These are phyloP conservation scores for Sugiyamaella paludigena DNA, from an alignment of 1,139 yeast species.

Conservation along the genomic window DNA sequence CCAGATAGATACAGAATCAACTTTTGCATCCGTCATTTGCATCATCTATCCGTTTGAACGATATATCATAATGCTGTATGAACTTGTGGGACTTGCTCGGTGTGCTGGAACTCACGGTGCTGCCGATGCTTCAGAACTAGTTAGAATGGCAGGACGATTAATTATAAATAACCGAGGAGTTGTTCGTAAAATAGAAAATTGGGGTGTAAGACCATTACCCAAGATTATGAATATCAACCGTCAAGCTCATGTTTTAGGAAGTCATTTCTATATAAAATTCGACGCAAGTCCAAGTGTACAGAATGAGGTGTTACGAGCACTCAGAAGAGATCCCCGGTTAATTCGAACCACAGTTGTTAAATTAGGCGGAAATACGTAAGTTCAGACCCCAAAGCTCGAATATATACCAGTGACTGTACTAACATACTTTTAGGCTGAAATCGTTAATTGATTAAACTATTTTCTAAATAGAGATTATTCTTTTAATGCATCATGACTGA, in stretches of 20 bases:
- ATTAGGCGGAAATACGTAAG: slow-evolving; percentile 52
- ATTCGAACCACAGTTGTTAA: slow-evolving; percentile 73
- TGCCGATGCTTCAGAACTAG: slow-evolving; percentile 49
- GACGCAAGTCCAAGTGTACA: slow-evolving; percentile 86
- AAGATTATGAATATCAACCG: slow-evolving; percentile 80
- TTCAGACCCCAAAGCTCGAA: slow-evolving; percentile 2
- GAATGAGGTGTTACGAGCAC: slow-evolving; percentile 74
- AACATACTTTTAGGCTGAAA: slow-evolving; percentile 4
- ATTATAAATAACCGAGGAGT: slow-evolving; percentile 90
- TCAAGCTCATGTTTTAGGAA: slow-evolving; percentile 87
- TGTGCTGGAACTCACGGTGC: slow-evolving; percentile 32
- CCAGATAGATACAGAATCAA: no score
- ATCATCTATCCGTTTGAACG: no score
- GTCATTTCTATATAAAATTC: slow-evolving; percentile 80
- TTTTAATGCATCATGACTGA: no score
- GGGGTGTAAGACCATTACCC: slow-evolving; percentile 79
- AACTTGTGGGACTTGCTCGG: slow-evolving; percentile 85
- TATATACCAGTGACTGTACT: neutral
- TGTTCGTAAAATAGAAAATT: slow-evolving; percentile 72
- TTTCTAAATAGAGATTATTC: no score
- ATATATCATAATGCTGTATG: slow-evolving; percentile 73
- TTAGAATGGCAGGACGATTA: slow-evolving; percentile 78
- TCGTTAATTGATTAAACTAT: slow-evolving; percentile 6
- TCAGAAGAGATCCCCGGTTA: slow-evolving; percentile 86
- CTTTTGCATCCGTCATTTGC: no score